phyloP scores from a whole-genome alignment of 257 asterid genomes.

The Nicotiana noctiflora region DNA sequence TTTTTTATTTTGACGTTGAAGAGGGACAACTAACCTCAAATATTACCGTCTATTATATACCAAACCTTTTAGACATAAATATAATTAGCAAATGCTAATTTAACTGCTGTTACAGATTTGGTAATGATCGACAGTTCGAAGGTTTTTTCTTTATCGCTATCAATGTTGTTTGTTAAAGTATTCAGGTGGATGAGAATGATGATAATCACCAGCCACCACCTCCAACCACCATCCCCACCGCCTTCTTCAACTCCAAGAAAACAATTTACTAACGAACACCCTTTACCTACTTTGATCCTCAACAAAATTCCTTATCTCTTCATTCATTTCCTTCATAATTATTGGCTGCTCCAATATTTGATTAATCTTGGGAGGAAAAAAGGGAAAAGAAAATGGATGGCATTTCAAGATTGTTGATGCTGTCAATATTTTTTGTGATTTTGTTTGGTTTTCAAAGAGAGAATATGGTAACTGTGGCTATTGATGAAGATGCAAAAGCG shows the following conservation, averaged over 20 bases:
- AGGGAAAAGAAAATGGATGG: conserved; percentile 27
- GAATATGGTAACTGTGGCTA: conserved; percentile 15
- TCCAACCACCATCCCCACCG: conserved; percentile 64
- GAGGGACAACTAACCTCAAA: neutral
- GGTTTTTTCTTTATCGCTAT: conserved; percentile 1
- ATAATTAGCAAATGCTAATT: conserved; percentile 5
- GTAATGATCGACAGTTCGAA: conserved; percentile 26
- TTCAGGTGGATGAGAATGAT: conserved; percentile 40
- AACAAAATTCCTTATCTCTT: conserved; percentile 7
- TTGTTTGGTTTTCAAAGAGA: conserved; percentile 15
- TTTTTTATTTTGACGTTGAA: neutral
- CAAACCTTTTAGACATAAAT: conserved; percentile 1
- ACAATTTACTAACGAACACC: neutral
- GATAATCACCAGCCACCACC: conserved; percentile 72
- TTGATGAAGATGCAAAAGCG: conserved; percentile 17
- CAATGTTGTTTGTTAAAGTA: conserved; percentile 27
- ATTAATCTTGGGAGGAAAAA: neutral
- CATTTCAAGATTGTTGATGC: conserved; percentile 15
- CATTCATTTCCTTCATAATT: conserved; percentile 6
- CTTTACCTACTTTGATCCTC: neutral
- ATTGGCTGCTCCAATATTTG: conserved; percentile 8
- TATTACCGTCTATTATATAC: conserved; percentile 9
- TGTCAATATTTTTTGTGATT: conserved; percentile 9
- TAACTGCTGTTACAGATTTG: conserved; percentile 4
- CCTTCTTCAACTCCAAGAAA: conserved; percentile 16